These are phyloP conservation scores for Aurifilum marmelostoma DNA, from an alignment of 2,329 filamentous ascomycete species.

Conservation along the genomic window DNA sequence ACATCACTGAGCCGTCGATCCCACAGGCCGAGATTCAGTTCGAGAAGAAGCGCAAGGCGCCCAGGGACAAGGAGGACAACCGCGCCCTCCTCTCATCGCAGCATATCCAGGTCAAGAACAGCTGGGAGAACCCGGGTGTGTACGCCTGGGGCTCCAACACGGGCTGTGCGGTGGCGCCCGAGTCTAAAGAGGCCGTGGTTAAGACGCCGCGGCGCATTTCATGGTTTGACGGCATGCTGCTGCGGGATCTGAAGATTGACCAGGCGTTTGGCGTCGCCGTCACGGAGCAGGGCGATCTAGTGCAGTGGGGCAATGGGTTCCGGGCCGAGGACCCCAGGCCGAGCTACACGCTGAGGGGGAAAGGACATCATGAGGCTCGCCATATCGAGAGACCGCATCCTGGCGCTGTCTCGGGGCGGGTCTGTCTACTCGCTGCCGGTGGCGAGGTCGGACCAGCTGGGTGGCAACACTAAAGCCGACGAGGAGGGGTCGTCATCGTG, in stretches of 20 bases:
- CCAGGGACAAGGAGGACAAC: slow-evolving; percentile 69
- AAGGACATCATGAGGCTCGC: slow-evolving; percentile 76
- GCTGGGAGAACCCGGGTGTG: slow-evolving; percentile 80
- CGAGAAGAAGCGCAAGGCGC: slow-evolving; percentile 64
- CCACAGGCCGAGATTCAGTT: slow-evolving; percentile 63
- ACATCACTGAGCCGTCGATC: slow-evolving; percentile 24
- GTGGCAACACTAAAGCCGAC: slow-evolving; percentile 58
- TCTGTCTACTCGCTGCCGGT: slow-evolving; percentile 84
- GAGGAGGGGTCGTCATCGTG: slow-evolving; percentile 59
- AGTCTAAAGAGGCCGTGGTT: slow-evolving; percentile 74
- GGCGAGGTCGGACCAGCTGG: slow-evolving; percentile 69
- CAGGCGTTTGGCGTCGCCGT: slow-evolving; percentile 83
- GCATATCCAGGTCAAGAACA: slow-evolving; percentile 84
- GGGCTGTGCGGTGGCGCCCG: slow-evolving; percentile 82
- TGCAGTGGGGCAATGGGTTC: slow-evolving; percentile 89
- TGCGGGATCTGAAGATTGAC: slow-evolving; percentile 87
- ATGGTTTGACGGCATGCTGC: slow-evolving; percentile 81
- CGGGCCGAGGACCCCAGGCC: slow-evolving; percentile 67
- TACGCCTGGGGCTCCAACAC: slow-evolving; percentile 93
- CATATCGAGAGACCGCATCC: slow-evolving; percentile 80
- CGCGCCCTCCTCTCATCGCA: slow-evolving; percentile 80
- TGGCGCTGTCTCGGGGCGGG: slow-evolving; percentile 76
- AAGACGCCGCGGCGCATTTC: slow-evolving; percentile 78
- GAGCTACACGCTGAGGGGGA: slow-evolving; percentile 74
- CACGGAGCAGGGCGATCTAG: slow-evolving; percentile 81